phyloP scores from a whole-genome alignment of 331 rosid genomes.

The Rhamnella rubrinervis region DNA sequence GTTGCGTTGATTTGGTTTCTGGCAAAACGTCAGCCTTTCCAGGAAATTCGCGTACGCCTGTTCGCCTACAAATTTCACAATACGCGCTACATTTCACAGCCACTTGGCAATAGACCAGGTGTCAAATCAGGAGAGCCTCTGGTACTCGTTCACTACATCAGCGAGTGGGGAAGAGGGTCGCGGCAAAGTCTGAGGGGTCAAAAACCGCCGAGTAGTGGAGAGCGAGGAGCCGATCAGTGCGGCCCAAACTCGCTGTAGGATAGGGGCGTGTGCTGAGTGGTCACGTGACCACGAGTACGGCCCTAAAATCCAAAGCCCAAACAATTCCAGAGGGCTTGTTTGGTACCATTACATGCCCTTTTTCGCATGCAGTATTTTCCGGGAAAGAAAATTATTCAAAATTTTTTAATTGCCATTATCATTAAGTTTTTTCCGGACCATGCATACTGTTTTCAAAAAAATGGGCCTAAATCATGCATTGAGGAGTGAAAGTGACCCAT shows the following conservation, averaged over 20 bases:
- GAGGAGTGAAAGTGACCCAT: no score
- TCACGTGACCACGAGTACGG: conserved; percentile 24
- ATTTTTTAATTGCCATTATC: neutral
- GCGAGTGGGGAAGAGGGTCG: neutral
- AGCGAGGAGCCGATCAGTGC: conserved; percentile 14
- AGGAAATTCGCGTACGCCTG: neutral
- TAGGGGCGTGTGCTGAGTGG: conserved; percentile 17
- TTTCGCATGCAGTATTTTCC: no score
- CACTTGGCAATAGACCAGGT: neutral
- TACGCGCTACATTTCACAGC: rapidly evolving
- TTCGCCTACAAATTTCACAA: neutral
- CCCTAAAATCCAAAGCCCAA: neutral
- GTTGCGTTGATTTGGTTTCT: conserved; percentile 19
- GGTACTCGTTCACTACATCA: neutral
- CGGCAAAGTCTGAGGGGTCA: neutral
- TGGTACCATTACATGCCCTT: neutral
- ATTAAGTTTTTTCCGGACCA: neutral
- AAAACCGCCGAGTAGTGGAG: conserved; percentile 26
- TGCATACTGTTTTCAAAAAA: neutral
- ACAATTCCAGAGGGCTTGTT: neutral
- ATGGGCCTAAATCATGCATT: neutral
- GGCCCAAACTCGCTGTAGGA: conserved; percentile 10
- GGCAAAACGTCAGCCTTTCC: conserved; percentile 3
- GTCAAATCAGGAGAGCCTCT: neutral
- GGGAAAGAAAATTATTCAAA: no score